Evolutionary conservation across 2,329 filamentous ascomycete species (phyloP).

Genomic region (Alternaria sp.): DNA sequence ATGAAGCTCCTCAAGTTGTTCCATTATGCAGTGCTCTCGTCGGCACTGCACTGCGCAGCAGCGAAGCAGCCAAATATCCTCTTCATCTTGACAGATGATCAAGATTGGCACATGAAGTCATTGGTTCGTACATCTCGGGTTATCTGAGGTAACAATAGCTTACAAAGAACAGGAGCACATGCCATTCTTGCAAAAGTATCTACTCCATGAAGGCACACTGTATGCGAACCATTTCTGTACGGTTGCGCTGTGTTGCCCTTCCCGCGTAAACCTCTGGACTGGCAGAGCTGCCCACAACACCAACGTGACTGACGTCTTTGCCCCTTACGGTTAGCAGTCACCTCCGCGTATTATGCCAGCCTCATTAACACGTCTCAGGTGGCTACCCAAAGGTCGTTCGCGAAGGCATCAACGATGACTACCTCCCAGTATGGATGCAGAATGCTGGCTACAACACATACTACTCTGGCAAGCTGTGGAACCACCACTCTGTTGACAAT

Average conservation of each 20-base stretch:
- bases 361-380: slow-evolving; percentile 37
- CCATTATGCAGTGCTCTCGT: not conserved
- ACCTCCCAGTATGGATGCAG: slow-evolving; percentile 72
- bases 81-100: slow-evolving; percentile 71
- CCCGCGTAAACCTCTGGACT: not conserved
- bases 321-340: not conserved
- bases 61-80: slow-evolving; percentile 59
- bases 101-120: slow-evolving; percentile 58
- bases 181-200: not conserved
- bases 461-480: slow-evolving; percentile 73
- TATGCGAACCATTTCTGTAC: not conserved
- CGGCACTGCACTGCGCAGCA: not conserved
- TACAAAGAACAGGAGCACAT: not conserved
- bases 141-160: fast-evolving
- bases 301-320: not conserved
- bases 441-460: slow-evolving; percentile 71
- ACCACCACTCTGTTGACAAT: slow-evolving; percentile 64
- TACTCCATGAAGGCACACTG: not conserved
- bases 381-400: slow-evolving; percentile 69
- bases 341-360: not conserved
- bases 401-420: slow-evolving; percentile 68
- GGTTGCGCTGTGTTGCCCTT: not conserved
- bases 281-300: not conserved
- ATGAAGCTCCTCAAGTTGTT: not conserved
- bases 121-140: not conserved